Evolutionary conservation across 2,329 filamentous ascomycete species (phyloP), one percentile per base, ranked within the genome.

Genomic region (Fusarium devonianum): DNA sequence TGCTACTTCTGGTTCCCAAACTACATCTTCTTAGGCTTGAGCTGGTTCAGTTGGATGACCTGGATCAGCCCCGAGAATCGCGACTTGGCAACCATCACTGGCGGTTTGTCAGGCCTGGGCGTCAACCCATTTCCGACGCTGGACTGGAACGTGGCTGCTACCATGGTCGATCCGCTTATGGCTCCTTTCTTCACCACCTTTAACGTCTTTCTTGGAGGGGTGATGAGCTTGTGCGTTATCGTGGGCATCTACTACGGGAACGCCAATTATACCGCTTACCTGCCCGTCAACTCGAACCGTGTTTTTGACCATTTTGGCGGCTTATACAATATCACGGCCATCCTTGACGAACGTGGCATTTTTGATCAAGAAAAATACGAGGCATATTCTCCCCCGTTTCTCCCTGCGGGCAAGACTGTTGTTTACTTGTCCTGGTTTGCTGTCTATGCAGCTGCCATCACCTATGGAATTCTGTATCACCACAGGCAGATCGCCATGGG

Each of bases 1-100:
- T 59, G 81, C 9, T 84, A 77, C 69, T 84, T 82, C 64, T 83
- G 80, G 80, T 78, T 84, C 57, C 81, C 81, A 3, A 76, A 78
- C 60, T 82, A 77, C 57, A 71, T 84, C 51, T 83, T 84, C 10
- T 78, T 75, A 47, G 70, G 74, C 56, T 84, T 84, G 64, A 80
- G 75, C 68, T 84, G 80, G 78, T 73, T 83, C n/a, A n/a, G n/a
- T n/a, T n/a, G n/a, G n/a, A n/a, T n/a, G 54, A 77, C 75, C 11
- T 84, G 80, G 80, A 83, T 84, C 46, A 70, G 75, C 2, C 79
- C 80, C 0, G 62, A 68, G 22, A 75, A 78, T 51, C 67, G 69
- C 11, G 67, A 74, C 34, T 63, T 79, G 38, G 74, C 72, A 49
- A 68, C 72, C 35, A 67, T 78, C 18, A 75, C 73, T 1, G 76